Evolutionary conservation across 257 asterid genomes (phyloP).

Genomic region (Nicotiana benthamiana): DNA sequence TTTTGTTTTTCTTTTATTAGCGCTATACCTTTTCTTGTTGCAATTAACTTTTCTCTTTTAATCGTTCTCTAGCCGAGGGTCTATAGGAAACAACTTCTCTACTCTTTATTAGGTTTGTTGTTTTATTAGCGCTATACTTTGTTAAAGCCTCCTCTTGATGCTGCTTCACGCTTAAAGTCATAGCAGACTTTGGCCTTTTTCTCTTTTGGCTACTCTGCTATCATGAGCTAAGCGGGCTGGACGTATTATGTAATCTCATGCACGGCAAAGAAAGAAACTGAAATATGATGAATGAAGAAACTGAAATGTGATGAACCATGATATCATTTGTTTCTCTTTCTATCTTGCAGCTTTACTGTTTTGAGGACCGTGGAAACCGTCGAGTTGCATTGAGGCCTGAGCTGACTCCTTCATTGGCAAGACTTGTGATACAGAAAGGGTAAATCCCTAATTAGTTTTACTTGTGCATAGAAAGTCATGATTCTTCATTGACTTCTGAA

Average conservation of each 20-base stretch:
- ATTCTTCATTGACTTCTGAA: neutral
- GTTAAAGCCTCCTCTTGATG: neutral
- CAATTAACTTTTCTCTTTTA: no score
- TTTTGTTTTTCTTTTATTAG: neutral
- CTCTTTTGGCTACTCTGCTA: neutral
- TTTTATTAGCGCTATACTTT: neutral
- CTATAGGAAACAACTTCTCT: no score
- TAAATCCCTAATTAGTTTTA: slow-evolving; percentile 4
- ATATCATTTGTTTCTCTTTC: neutral
- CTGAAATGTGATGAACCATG: neutral
- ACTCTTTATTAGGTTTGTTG: no score
- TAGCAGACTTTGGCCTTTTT: neutral
- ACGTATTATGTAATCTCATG: neutral
- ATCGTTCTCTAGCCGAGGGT: no score
- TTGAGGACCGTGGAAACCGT: slow-evolving; percentile 93
- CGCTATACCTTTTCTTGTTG: neutral
- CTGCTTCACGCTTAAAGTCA: neutral
- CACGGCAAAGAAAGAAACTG: neutral
- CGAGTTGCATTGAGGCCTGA: slow-evolving; percentile 98
- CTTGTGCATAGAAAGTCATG: neutral
- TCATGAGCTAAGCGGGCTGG: neutral
- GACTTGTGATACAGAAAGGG: slow-evolving; percentile 99
- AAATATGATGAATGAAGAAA: neutral
- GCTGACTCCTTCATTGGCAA: slow-evolving; percentile 94
- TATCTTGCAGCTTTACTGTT: slow-evolving; percentile 71